Conservation (phyloP, 108 stramenopile genomes). For the Conticribra guillardii region DNA sequence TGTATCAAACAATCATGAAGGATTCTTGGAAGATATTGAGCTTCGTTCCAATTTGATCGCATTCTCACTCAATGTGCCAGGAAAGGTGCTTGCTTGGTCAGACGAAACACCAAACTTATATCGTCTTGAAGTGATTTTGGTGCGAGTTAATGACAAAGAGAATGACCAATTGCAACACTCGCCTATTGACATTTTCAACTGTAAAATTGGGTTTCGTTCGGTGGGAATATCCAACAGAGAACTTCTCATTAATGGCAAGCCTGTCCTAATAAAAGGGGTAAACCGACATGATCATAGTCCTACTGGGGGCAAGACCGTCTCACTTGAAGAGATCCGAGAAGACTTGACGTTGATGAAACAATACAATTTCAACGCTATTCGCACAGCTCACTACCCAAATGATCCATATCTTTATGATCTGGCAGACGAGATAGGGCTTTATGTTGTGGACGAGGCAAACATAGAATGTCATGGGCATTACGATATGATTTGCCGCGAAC, state of each 20-base stretch:
- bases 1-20: conserved; percentile 7
- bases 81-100: conserved; percentile 22
- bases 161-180: not conserved
- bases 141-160: not conserved
- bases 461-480: conserved; percentile 95
- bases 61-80: conserved; percentile 27
- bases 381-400: conserved; percentile 95
- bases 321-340: conserved; percentile 61
- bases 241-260: conserved; percentile 45
- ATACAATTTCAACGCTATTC: conserved; percentile 96
- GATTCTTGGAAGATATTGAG: conserved; percentile 18
- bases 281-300: conserved; percentile 97
- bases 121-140: conserved; percentile 26
- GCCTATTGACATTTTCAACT: conserved; percentile 16
- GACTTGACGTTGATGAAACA: conserved; percentile 72
- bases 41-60: conserved; percentile 30
- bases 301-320: conserved; percentile 80
- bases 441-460: conserved; percentile 97
- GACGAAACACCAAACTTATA: conserved; percentile 41
- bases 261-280: conserved; percentile 54
- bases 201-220: conserved; percentile 32
- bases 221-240: conserved; percentile 30
- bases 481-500: conserved; percentile 73
- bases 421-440: conserved; percentile 91
- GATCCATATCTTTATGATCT: conserved; percentile 90